phyloP scores from a whole-genome alignment of 257 asterid species.

The Eucommia ulmoides region DNA sequence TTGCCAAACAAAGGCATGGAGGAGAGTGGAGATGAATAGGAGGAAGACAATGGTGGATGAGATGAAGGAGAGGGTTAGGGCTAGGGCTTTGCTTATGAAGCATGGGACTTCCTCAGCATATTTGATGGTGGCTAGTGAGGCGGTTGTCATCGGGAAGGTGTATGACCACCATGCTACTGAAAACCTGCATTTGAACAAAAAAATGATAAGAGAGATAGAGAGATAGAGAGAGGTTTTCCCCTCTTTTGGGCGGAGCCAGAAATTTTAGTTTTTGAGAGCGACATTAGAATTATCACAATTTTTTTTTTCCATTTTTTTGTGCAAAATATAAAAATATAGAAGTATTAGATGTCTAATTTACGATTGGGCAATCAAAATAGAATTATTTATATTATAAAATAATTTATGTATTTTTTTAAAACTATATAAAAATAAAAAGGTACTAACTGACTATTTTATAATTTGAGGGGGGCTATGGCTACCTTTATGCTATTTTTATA shows the following conservation, averaged over 20 bases:
- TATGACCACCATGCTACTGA: conserved; percentile 99
- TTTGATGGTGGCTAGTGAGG: conserved; percentile 76
- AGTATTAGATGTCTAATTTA: too few relatives aligned
- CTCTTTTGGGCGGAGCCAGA: neutral
- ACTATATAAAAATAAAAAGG: too few relatives aligned
- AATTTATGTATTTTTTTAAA: too few relatives aligned
- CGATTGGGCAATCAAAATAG: neutral
- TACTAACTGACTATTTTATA: too few relatives aligned
- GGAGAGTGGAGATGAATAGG: conserved; percentile 58
- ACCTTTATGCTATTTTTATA: too few relatives aligned
- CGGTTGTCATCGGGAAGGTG: conserved; percentile 94
- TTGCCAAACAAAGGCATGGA: conserved; percentile 70
- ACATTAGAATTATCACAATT: neutral
- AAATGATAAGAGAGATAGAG: neutral
- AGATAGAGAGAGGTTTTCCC: neutral
- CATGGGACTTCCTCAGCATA: conserved; percentile 74
- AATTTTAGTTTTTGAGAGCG: neutral
- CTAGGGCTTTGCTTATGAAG: conserved; percentile 42
- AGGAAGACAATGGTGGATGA: conserved; percentile 69
- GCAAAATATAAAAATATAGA: neutral
- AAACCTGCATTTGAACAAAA: conserved; percentile 35
- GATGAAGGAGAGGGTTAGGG: conserved; percentile 55
- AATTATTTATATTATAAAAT: too few relatives aligned
- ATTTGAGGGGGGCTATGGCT: too few relatives aligned
- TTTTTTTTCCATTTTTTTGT: neutral